A percentile compares a stretch with the other conserved stretches of the same genome.
Conservation (phyloP, 1,284 basidiomycete genomes). For the Austroboletus novae-zelandiae region DNA sequence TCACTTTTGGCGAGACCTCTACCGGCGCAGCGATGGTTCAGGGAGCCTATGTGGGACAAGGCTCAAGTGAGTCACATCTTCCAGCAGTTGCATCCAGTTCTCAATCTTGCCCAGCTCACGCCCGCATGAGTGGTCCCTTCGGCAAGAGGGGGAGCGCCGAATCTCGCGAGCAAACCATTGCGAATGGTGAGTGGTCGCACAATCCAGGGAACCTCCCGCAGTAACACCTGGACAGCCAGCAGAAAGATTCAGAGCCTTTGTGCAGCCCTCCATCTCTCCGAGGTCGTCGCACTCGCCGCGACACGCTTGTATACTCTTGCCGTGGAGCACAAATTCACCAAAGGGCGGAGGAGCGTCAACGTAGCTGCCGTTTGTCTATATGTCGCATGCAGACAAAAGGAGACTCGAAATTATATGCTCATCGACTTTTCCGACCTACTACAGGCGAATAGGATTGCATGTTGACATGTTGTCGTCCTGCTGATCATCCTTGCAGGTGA, state of each 20-base stretch:
- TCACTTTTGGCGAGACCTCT: constrained; percentile 92
- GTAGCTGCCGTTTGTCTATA: constrained; percentile 96
- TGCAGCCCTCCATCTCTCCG: constrained; percentile 73
- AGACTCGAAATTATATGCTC: constrained; percentile 92
- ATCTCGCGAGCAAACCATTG: constrained; percentile 85
- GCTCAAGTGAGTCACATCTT: constrained; percentile 70
- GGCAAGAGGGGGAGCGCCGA: constrained; percentile 74
- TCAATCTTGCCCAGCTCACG: constrained; percentile 54
- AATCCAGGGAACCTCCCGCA: background rate
- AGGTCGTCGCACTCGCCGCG: constrained; percentile 79
- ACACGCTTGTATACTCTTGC: constrained; percentile 91
- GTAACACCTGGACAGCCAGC: constrained; percentile 51
- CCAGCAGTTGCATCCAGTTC: background rate
- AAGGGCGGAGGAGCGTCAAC: constrained; percentile 89
- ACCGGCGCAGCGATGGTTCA: constrained; percentile 94
- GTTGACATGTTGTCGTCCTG: background rate
- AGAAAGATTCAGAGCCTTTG: constrained; percentile 83
- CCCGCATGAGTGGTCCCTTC: constrained; percentile 76
- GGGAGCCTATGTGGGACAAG: constrained; percentile 91
- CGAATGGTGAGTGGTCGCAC: constrained; percentile 61
- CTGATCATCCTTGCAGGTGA: constrained; percentile 60
- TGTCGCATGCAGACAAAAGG: constrained; percentile 89
- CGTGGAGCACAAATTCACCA: constrained; percentile 91
- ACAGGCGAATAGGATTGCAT: constrained; percentile 52
- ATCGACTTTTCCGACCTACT: constrained; percentile 96